Conservation (phyloP, 1,284 basidiomycete genomes). For the Cystobasidium pallidum region DNA sequence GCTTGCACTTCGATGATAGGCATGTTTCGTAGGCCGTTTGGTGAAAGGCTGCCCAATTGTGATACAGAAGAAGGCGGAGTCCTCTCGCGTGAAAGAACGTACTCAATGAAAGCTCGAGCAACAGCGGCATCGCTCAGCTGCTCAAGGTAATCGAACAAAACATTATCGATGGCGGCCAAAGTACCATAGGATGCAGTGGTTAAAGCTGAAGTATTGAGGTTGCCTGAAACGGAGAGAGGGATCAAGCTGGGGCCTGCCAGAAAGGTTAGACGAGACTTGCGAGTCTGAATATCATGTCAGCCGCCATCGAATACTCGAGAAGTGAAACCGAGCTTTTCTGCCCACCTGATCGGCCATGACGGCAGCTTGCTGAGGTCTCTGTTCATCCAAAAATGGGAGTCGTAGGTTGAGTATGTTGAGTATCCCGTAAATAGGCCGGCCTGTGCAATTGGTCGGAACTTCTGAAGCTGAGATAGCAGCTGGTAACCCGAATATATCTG, state of each 20-base stretch:
- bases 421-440: constrained; percentile 45
- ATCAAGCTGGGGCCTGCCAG: constrained; percentile 42
- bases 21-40: background rate
- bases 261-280: constrained; percentile 36
- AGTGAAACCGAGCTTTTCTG: background rate
- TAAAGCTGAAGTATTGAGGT: background rate
- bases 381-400: constrained; percentile 24
- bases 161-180: constrained; percentile 40
- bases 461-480: background rate
- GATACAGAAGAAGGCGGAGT: constrained; percentile 5
- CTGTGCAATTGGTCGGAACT: background rate
- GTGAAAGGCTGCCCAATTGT: background rate
- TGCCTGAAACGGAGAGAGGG: background rate
- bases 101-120: constrained; percentile 31
- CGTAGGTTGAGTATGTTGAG: constrained; percentile 45
- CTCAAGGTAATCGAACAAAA: constrained; percentile 45
- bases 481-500: constrained; percentile 35
- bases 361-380: constrained; percentile 32
- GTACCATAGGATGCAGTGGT: constrained; percentile 45
- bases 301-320: background rate
- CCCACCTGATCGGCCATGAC: constrained; percentile 34
- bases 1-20: constrained; percentile 43
- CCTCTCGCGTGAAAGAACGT: constrained; percentile 25
- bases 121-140: background rate
- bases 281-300: background rate